These are phyloP conservation scores for Pythium brassicae DNA, from an alignment of 352 stramenopile genomes.

Conservation along the genomic window DNA sequence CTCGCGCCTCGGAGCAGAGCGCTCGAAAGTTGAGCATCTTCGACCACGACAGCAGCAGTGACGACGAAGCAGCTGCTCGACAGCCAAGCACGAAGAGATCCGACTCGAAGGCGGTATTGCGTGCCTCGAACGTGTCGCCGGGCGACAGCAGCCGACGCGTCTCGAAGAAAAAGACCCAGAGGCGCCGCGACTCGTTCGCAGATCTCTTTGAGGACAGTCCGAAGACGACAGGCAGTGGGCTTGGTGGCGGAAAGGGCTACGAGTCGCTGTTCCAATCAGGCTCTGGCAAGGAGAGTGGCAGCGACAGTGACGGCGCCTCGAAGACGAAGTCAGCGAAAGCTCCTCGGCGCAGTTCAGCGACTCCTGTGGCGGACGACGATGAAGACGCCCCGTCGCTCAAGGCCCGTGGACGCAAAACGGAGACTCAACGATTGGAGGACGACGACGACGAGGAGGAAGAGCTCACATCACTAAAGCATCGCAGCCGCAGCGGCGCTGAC, in stretches of 20 bases:
- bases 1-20: constrained; percentile 1
- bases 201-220: constrained; percentile 62
- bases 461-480: constrained; percentile 20
- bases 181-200: constrained; percentile 69
- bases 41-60: constrained; percentile 50
- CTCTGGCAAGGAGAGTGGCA: constrained; percentile 1
- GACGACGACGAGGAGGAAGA: constrained; percentile 15
- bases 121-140: constrained; percentile 11
- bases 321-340: not conserved
- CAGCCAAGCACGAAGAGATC: constrained; percentile 2
- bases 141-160: constrained; percentile 1
- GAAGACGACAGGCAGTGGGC: constrained; percentile 11
- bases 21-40: constrained; percentile 72
- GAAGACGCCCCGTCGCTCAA: constrained; percentile 7
- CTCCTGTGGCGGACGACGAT: not conserved
- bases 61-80: constrained; percentile 22
- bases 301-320: not conserved
- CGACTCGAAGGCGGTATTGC: constrained; percentile 13
- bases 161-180: constrained; percentile 7
- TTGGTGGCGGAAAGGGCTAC: constrained; percentile 36
- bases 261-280: constrained; percentile 51
- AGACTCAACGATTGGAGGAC: not conserved
- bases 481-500: not conserved
- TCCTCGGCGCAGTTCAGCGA: not conserved
- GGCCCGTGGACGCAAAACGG: not conserved